Evolutionary conservation across 169 alveolate species (phyloP).

Genomic region (Plasmodium coatneyi): DNA sequence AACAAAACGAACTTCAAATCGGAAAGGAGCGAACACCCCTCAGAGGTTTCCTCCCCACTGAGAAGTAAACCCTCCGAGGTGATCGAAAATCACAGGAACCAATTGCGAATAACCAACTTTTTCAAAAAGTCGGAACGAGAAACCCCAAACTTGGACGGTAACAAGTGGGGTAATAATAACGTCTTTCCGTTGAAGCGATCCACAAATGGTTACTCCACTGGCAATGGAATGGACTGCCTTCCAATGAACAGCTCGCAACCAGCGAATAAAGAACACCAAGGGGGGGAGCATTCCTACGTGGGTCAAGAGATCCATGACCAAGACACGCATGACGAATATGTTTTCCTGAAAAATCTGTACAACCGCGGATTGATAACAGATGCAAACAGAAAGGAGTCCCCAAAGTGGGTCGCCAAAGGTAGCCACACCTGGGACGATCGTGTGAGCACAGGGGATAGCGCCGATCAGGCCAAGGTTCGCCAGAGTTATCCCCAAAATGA

Average conservation of each 20-base stretch:
- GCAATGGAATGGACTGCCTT: neutral
- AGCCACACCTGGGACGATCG: neutral
- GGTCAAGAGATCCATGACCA: neutral
- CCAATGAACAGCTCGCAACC: neutral
- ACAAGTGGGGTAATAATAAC: neutral
- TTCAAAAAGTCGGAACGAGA: constrained; percentile 23
- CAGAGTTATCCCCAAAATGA: neutral
- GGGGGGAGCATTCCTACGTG: neutral
- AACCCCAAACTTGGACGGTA: neutral
- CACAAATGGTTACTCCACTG: neutral
- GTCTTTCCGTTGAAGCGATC: neutral
- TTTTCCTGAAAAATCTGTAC: constrained; percentile 1
- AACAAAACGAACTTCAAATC: neutral
- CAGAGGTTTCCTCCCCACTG: neutral
- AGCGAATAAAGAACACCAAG: neutral
- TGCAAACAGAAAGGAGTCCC: neutral
- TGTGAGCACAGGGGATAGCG: neutral
- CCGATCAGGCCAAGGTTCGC: neutral
- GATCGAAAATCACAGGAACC: constrained; percentile 1
- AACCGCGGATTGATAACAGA: neutral
- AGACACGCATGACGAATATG: neutral
- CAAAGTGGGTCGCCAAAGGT: neutral
- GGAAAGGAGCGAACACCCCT: neutral
- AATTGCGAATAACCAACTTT: constrained; percentile 39
- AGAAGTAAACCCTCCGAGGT: neutral